Base-by-base conservation (phyloP, 192 early-diverging fungal genomes). In the Backusella psychrophila region DNA sequence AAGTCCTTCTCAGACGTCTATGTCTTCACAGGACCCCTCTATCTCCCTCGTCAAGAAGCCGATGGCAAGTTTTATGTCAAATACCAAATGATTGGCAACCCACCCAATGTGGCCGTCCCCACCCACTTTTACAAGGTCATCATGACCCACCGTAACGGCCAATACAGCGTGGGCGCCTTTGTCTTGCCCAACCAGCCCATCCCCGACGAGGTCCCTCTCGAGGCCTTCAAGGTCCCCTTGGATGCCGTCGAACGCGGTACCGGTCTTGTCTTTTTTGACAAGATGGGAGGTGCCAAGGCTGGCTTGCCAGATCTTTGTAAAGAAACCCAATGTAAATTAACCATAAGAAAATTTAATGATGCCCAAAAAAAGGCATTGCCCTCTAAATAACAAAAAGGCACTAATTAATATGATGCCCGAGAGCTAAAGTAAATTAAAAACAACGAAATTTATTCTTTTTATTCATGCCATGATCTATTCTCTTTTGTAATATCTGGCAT, bases 121-220 rank as follows among this genome's bases (percentile, higher is more conserved):
- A 97, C 96, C 4, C 96, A 97, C 73, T 97, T 96, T 81, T 98
- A 89, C 85, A 98, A 98, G 84, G 91, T 95, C 26, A 91, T 97
- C 35, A 78, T 95, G 81, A 94, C 90, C 3, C 80, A 85, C 65
- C 87, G 86, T 46, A 75, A 84, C 29, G 86, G 84, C 39, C 39
- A 71, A n/a, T 87, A 88, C 71, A 82, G 86, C 11, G 66, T 90
- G 0, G 93, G 85, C 17, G 91, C 89, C 0, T 98, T 98, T 83
- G 91, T 97, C 2, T 65, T 98, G 39, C 96, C 96, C 0, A 98
- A 98, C 84, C 81, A 87, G 73, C 80, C 75, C 31, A 94, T 97
- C 69, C 83, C 89, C 26, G 80, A 91, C 73, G 65, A 83, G 6
- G 86, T 87, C 0, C 93, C 93, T 14, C 80, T 98, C 59, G 82